Evolutionary conservation across 2,329 filamentous ascomycete genomes (phyloP).

Genomic region (Aspergillus felis): DNA sequence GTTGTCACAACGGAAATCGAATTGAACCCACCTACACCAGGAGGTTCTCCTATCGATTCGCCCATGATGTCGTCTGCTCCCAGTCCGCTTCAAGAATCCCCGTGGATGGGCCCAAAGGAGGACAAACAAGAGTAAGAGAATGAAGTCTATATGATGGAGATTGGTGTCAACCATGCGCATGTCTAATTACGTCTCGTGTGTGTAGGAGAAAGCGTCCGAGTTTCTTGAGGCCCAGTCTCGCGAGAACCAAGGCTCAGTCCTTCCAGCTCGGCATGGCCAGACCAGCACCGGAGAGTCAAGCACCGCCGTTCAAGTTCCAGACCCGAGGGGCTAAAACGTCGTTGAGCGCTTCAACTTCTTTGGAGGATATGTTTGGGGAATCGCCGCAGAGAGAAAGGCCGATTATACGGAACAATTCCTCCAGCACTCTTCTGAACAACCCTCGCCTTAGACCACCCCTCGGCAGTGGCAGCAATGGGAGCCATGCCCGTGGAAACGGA

Average conservation of each 20-base stretch:
- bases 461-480: conserved; percentile 51
- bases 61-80: conserved; percentile 32
- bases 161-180: background rate
- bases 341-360: conserved; percentile 59
- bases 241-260: conserved; percentile 70
- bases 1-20: conserved; percentile 58
- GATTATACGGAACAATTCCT: conserved; percentile 58
- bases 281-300: conserved; percentile 59
- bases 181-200: conserved; percentile 18
- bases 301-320: conserved; percentile 74
- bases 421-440: conserved; percentile 53
- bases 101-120: conserved; percentile 30
- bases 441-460: conserved; percentile 65
- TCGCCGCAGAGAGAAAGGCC: conserved; percentile 71
- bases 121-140: conserved; percentile 34
- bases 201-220: conserved; percentile 63
- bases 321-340: conserved; percentile 50
- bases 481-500: conserved; percentile 60
- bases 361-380: conserved; percentile 76
- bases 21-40: conserved; percentile 68
- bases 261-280: conserved; percentile 62
- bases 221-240: conserved; percentile 69
- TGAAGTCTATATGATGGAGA: background rate
- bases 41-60: conserved; percentile 45
- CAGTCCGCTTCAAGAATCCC: conserved; percentile 39